Conservation (phyloP, 2,329 filamentous ascomycete species). For the Atkinsonella hypoxylon region DNA sequence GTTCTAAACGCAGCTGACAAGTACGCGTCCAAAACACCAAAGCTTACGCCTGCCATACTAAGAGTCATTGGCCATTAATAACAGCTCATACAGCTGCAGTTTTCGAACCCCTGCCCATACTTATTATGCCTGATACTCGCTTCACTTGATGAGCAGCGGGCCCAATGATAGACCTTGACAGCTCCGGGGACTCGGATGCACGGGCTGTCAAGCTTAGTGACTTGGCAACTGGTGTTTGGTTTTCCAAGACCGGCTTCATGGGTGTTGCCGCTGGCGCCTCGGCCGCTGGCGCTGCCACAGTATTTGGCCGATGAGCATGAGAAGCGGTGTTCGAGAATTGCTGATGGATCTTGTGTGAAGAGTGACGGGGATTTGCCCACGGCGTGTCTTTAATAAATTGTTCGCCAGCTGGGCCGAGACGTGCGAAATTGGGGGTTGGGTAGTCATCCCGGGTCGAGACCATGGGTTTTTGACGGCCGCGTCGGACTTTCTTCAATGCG, state of each 20-base stretch:
- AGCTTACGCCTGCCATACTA: not conserved
- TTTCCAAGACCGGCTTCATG: slow-evolving; percentile 14
- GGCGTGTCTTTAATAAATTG: slow-evolving; percentile 82
- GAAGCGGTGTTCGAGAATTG: slow-evolving; percentile 17
- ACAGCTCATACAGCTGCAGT: slow-evolving; percentile 20
- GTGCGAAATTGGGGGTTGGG: slow-evolving; percentile 33
- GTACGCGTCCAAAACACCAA: not conserved
- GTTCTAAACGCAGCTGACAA: slow-evolving; percentile 2
- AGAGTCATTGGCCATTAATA: slow-evolving; percentile 1
- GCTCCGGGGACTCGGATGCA: slow-evolving; percentile 31
- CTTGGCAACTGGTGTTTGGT: slow-evolving; percentile 12
- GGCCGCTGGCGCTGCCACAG: not conserved
- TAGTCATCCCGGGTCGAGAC: slow-evolving; percentile 34
- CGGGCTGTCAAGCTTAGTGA: slow-evolving; percentile 17
- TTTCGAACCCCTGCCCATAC: slow-evolving; percentile 22
- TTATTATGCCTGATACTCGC: slow-evolving; percentile 19
- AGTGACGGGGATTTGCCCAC: slow-evolving; percentile 84
- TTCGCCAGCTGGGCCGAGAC: slow-evolving; percentile 59
- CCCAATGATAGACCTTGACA: slow-evolving; percentile 26
- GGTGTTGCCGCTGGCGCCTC: slow-evolving; percentile 10
- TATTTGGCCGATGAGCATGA: slow-evolving; percentile 9
- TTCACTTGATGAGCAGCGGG: slow-evolving; percentile 21
- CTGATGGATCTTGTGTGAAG: slow-evolving; percentile 44
- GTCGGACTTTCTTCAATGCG: slow-evolving; percentile 20
- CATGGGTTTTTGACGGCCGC: slow-evolving; percentile 25